Evolutionary conservation across 2,329 filamentous ascomycete genomes (phyloP), one percentile per base, ranked within the genome.

Genomic region (Beauveria scarabaeidicola): DNA sequence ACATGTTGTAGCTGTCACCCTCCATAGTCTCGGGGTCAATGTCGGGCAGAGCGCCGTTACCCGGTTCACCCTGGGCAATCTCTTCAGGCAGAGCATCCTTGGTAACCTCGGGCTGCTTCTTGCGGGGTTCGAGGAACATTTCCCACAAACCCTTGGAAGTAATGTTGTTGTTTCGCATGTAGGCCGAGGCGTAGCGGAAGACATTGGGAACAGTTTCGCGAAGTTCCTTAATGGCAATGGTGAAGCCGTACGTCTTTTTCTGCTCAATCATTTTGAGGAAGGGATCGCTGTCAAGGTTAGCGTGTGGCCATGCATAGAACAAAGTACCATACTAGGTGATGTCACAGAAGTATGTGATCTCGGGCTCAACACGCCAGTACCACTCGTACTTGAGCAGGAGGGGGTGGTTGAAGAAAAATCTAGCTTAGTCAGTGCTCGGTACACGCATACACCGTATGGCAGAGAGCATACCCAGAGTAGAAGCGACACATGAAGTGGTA

Each of bases 301-400:
- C 9, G 21, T 3, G 11, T 1, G 46, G 25, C 17, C 5, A 21
- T 3, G 11, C 7, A 41, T 17, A 27, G 27, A 17, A 17, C 13
- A 21, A 9, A 50, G 13, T 25, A 38, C 66, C 69, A 47, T 85
- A 93, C 90, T 99, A 99, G 65, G 94, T 99, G 66, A 99, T 97
- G 72, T 99, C 94, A 75, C 94, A 99, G 78, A 99, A 99, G 78
- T 97, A 99, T 78, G 93, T 97, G 83, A 99, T 97, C 76, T 99
- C 94, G 65, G 94, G 94, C 81, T 99, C 94, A 67, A 99, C 80
- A 64, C 94, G 91, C 94, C 94, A 99, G 79, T 99, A 99, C 94
- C 94, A 99, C 71, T 97, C 91, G 76, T 97, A 99, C 75, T 97
- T 97, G 70, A 89, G 84, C 50, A 99, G 83, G 38, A 97, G 83